Evolutionary conservation across 164 flowering plant species (phyloP).

Genomic region (Nelumbo lutea): DNA sequence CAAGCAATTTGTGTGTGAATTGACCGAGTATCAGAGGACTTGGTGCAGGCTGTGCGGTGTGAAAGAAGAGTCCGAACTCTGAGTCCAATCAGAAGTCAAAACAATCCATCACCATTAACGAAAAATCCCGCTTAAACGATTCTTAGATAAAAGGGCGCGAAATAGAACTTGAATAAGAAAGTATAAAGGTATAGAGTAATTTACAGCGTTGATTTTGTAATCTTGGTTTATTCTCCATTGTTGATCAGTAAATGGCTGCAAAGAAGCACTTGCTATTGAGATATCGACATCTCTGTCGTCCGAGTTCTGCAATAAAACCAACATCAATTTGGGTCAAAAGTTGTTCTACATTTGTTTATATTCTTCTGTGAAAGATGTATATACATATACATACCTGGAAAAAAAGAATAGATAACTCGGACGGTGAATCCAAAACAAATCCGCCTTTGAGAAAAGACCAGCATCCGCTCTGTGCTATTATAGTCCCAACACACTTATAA

Average conservation of each 20-base stretch:
- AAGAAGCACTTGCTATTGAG: conserved; percentile 51
- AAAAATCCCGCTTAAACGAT: no score
- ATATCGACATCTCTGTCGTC: conserved; percentile 31
- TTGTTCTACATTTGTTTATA: not conserved
- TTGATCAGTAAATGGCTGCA: conserved; percentile 77
- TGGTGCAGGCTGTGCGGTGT: no score
- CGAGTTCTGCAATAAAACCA: conserved; percentile 31
- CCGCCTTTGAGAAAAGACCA: conserved; percentile 99
- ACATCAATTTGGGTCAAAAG: not conserved
- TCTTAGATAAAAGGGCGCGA: not conserved
- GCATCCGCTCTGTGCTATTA: conserved; percentile 58
- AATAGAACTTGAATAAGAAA: not conserved
- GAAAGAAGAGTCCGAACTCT: no score
- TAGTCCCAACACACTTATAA: conserved; percentile 56
- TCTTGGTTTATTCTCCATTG: conserved; percentile 79
- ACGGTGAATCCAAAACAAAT: conserved; percentile 48
- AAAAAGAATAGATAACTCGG: conserved; percentile 32
- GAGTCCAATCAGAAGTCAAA: not conserved
- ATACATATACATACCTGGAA: conserved; percentile 43
- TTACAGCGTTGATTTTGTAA: conserved; percentile 45
- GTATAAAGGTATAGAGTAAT: not conserved
- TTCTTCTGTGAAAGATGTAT: not conserved
- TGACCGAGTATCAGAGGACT: no score
- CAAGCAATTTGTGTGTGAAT: no score
- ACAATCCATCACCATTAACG: not conserved